Evolutionary conservation across 75 land plant species (phyloP).

Genomic region (Larix kaempferi): DNA sequence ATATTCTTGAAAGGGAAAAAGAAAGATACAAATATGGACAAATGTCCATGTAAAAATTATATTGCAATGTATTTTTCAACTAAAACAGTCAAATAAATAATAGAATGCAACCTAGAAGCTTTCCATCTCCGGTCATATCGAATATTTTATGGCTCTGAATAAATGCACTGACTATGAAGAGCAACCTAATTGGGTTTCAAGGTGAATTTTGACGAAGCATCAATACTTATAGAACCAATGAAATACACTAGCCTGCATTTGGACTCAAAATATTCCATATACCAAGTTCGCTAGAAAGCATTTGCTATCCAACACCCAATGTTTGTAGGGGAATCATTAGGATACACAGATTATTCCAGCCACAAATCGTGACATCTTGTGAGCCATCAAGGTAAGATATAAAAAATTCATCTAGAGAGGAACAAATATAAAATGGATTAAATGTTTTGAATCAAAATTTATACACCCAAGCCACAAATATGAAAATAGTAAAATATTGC

Average conservation of each 20-base stretch:
- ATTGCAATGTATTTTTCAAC: no score
- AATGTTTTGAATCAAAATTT: neutral
- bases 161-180: neutral
- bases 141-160: no score
- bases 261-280: neutral
- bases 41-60: neutral
- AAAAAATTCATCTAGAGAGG: neutral
- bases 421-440: neutral
- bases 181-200: neutral
- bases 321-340: neutral
- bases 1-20: slow-evolving; percentile 47
- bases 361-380: neutral
- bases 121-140: neutral
- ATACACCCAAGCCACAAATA: neutral
- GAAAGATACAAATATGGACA: neutral
- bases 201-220: neutral
- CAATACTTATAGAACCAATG: neutral
- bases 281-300: neutral
- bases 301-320: neutral
- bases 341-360: neutral
- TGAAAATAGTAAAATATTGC: neutral
- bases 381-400: neutral
- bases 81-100: neutral
- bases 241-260: neutral
- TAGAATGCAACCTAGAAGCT: neutral